Base-by-base conservation (phyloP, 371 early-diverging fungal species). In the Circinella umbellata region DNA sequence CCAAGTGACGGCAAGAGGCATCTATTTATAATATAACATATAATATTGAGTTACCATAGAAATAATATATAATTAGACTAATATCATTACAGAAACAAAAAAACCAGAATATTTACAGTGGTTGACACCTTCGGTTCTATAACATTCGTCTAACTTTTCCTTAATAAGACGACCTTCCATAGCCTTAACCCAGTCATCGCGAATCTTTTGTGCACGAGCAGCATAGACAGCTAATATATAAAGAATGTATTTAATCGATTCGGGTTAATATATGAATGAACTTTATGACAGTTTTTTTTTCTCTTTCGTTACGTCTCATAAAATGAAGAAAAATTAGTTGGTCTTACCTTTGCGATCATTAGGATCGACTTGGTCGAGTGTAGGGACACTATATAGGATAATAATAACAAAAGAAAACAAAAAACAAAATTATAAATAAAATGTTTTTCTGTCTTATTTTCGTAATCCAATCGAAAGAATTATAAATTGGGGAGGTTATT, bases 131-230 rank as follows among this genome's bases (percentile, higher is more conserved):
- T 94, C 93, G 61, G 90, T 87, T 69, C 82, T 84, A 80, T 92
- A 91, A 81, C 95, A 94, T 83, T 90, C 89, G 73, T 85, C 85
- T 51, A 94, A 80, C 77, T 90, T 88, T 64, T 93, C 83, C 72
- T 91, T 88, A 53, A 92, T 85, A 48, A 94, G 82, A 69, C 93
- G 89, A 42, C 90, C 88, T 81, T 94, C 92, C 93, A 93, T 93
- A 54, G 89, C 89, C 78, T 89, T 91, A 36, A 94, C 90, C 95
- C 95, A 94, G 71, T 92, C 85, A 71, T 93, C 93, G 61, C 93
- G 91, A 72, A 94, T 87, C 68, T 88, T 82, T 73, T 91, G 90
- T 71, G 88, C 90, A 63, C 92, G 90, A 68, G 92, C 91, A 68
- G 90, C 90, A 39, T 88, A 86, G 42, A 93, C 77, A 68, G 91